These are phyloP conservation scores for Casuarina equisetifolia DNA, from an alignment of 306 rosid genomes.

Conservation along the genomic window DNA sequence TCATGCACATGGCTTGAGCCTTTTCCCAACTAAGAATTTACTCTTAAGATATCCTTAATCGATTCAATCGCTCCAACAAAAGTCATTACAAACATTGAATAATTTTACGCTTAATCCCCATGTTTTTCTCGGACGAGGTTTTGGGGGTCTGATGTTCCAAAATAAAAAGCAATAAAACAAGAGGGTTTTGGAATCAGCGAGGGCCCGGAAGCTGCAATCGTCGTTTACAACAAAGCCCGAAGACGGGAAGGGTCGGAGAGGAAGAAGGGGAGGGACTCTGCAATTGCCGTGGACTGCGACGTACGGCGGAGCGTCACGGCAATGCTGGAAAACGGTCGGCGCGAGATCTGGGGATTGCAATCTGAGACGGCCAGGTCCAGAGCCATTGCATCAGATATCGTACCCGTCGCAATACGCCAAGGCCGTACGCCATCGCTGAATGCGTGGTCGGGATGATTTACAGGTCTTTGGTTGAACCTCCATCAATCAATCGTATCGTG, in stretches of 20 bases:
- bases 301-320: not conserved
- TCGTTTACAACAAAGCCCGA: not conserved
- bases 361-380: not conserved
- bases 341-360: not conserved
- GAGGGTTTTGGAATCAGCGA: no score
- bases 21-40: no score
- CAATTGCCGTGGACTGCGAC: not conserved
- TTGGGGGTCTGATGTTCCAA: not conserved
- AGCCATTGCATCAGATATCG: not conserved
- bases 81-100: no score
- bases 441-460: not conserved
- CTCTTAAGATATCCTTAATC: no score
- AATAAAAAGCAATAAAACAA: no score
- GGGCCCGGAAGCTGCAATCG: not conserved
- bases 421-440: not conserved
- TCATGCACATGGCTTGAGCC: not conserved
- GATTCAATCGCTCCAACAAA: no score
- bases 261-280: not conserved
- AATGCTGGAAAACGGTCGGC: not conserved
- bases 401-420: not conserved
- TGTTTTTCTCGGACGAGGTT: no score
- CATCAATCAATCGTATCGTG: conserved; percentile 6
- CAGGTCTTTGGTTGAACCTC: not conserved
- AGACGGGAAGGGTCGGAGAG: not conserved
- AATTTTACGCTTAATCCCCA: no score